A percentile compares a stretch with the other conserved stretches of the same genome.
Evolutionary conservation across 345 rosid species (phyloP).

Genomic region (Arabis hirsuta): DNA sequence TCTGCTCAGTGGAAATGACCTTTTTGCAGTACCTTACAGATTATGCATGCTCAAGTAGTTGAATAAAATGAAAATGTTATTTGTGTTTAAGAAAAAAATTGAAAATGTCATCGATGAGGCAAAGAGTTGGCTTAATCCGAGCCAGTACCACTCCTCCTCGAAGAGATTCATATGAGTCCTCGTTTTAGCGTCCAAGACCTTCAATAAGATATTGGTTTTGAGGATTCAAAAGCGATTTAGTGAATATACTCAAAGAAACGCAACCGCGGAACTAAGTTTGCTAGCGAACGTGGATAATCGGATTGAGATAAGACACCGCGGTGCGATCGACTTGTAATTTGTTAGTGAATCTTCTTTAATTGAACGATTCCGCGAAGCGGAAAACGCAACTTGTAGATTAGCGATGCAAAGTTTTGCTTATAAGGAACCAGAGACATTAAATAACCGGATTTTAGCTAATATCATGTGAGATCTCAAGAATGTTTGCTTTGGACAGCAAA

Average conservation of each 20-base stretch:
- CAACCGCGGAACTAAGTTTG: conserved; percentile 55
- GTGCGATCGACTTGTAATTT: conserved; percentile 49
- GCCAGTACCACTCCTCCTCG: neutral
- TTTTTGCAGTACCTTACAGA: no score
- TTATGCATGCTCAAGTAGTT: no score
- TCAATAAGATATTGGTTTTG: conserved; percentile 49
- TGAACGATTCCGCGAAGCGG: conserved; percentile 54
- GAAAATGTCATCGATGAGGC: no score
- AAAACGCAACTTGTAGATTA: conserved; percentile 79
- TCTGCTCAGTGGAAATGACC: no score
- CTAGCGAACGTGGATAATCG: conserved; percentile 77
- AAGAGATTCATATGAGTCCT: neutral
- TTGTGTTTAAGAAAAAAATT: no score
- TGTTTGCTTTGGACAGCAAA: neutral
- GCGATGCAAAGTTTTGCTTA: conserved; percentile 45
- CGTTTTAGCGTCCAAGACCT: neutral
- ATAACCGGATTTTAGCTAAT: neutral
- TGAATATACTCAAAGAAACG: conserved; percentile 56
- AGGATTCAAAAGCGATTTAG: conserved; percentile 56
- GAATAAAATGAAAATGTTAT: no score
- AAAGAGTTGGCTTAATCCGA: no score
- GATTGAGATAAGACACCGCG: conserved; percentile 66
- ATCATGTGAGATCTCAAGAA: neutral
- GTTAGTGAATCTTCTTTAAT: conserved; percentile 60
- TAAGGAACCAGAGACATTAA: neutral